A percentile compares a stretch with the other conserved stretches of the same genome.
Conservation (phyloP, 768 basidiomycete species). For the Fistulinella prunicolor region DNA sequence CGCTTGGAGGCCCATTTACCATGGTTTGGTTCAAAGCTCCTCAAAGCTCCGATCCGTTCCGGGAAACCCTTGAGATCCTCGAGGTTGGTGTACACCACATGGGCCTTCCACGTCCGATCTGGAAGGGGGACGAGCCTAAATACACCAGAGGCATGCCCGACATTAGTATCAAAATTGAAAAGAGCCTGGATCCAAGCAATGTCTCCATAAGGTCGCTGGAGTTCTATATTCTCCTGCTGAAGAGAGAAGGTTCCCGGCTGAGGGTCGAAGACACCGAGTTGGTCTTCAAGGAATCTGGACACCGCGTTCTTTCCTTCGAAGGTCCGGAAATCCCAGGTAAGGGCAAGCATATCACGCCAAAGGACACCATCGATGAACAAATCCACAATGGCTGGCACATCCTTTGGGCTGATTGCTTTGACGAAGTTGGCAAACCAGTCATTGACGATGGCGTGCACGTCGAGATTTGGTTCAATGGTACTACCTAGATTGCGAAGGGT, state of each 20-base stretch:
- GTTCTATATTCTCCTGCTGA: slow-evolving; percentile 12
- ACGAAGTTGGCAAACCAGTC: slow-evolving; percentile 44
- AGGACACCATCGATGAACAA: slow-evolving; percentile 37
- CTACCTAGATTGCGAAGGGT: slow-evolving; percentile 25
- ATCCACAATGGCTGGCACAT: slow-evolving; percentile 36
- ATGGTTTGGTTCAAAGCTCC: slow-evolving; percentile 39
- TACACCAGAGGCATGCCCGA: slow-evolving; percentile 41
- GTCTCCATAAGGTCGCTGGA: slow-evolving; percentile 34
- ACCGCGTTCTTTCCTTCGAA: slow-evolving; percentile 46
- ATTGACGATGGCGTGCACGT: slow-evolving; percentile 34
- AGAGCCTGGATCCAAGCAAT: slow-evolving; percentile 42
- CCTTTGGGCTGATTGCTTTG: slow-evolving; percentile 30
- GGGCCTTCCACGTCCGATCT: slow-evolving; percentile 45
- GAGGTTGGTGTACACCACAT: slow-evolving; percentile 48
- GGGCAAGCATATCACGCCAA: slow-evolving; percentile 58
- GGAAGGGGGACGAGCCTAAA: slow-evolving; percentile 45
- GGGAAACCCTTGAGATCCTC: slow-evolving; percentile 48
- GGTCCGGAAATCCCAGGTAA: slow-evolving; percentile 64
- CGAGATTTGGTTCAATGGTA: slow-evolving; percentile 31
- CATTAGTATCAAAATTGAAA: slow-evolving; percentile 44
- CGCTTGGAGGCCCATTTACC: slow-evolving; percentile 33
- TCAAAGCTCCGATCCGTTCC: slow-evolving; percentile 42
- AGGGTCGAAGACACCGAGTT: slow-evolving; percentile 32
- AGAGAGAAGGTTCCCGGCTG: slow-evolving; percentile 23
- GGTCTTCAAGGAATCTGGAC: slow-evolving; percentile 43